These are phyloP conservation scores for Lasiosphaeris hirsuta DNA, from an alignment of 495 filamentous ascomycete genomes.

Conservation along the genomic window DNA sequence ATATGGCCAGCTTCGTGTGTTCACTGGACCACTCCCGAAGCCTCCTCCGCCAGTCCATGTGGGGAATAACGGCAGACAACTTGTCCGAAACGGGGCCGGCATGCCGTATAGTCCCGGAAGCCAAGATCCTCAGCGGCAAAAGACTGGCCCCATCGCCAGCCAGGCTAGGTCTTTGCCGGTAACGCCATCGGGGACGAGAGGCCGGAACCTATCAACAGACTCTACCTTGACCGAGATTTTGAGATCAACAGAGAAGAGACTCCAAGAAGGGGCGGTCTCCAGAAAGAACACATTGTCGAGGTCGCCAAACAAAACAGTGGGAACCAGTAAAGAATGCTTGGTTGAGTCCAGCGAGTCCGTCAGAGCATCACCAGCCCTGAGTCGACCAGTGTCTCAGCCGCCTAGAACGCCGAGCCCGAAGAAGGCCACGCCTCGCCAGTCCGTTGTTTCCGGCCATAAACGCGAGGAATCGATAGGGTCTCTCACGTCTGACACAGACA, in stretches of 20 bases:
- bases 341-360: neutral
- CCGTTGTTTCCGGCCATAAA: slow-evolving; percentile 10
- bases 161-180: slow-evolving; percentile 17
- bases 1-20: slow-evolving; percentile 17
- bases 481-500: slow-evolving; percentile 35
- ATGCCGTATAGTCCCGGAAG: neutral
- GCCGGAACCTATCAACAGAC: slow-evolving; percentile 34
- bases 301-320: neutral
- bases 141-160: neutral
- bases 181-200: slow-evolving; percentile 18
- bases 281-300: neutral
- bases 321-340: slow-evolving; percentile 2
- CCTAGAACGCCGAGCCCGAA: slow-evolving; percentile 21
- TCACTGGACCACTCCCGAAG: slow-evolving; percentile 13
- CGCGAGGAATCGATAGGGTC: slow-evolving; percentile 34
- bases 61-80: neutral
- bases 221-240: slow-evolving; percentile 42
- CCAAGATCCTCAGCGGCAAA: neutral
- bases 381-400: slow-evolving; percentile 6
- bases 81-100: neutral
- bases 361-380: neutral
- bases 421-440: neutral
- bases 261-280: slow-evolving; percentile 27
- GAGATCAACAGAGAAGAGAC: slow-evolving; percentile 38
- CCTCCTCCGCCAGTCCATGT: slow-evolving; percentile 20